phyloP scores from a whole-genome alignment of 768 basidiomycete species.

The Baorangia bicolor region DNA sequence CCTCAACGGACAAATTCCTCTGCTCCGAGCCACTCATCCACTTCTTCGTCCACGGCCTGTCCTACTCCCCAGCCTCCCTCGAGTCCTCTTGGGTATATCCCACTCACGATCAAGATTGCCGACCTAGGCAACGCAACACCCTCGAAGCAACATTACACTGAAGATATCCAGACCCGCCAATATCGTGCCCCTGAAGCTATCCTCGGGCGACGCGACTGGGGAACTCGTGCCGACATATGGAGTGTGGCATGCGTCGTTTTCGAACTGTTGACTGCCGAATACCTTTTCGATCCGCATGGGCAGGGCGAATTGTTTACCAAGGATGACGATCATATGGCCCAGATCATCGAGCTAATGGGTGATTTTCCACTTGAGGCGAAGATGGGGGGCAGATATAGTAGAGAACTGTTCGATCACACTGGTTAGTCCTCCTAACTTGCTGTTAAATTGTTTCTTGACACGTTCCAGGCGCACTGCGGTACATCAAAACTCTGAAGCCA shows the following conservation, averaged over 20 bases:
- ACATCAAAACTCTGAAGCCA: slow-evolving; percentile 70
- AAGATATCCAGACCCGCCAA: slow-evolving; percentile 96
- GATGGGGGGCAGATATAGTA: slow-evolving; percentile 80
- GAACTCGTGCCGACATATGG: slow-evolving; percentile 85
- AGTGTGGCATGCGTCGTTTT: slow-evolving; percentile 89
- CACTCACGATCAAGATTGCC: slow-evolving; percentile 87
- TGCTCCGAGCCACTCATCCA: slow-evolving; percentile 19
- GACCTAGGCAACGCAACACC: slow-evolving; percentile 95
- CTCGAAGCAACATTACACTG: slow-evolving; percentile 86
- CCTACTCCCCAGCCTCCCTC: slow-evolving; percentile 26
- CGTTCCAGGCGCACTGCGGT: slow-evolving; percentile 59
- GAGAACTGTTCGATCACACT: slow-evolving; percentile 78
- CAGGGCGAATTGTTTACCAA: slow-evolving; percentile 82
- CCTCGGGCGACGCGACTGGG: slow-evolving; percentile 85
- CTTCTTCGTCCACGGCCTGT: slow-evolving; percentile 21
- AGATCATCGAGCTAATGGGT: slow-evolving; percentile 89
- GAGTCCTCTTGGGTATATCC: slow-evolving; percentile 28
- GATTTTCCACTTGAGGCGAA: slow-evolving; percentile 72
- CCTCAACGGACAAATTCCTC: slow-evolving; percentile 32
- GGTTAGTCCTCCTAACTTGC: slow-evolving; percentile 40
- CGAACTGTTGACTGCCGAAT: slow-evolving; percentile 88
- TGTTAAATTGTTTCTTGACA: slow-evolving; percentile 3
- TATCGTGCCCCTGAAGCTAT: slow-evolving; percentile 96
- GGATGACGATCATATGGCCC: slow-evolving; percentile 95
- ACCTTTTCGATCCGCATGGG: slow-evolving; percentile 86